These are phyloP conservation scores for Xerocomus cyaneibrunnescens DNA, from an alignment of 1,284 basidiomycete species.

Conservation along the genomic window DNA sequence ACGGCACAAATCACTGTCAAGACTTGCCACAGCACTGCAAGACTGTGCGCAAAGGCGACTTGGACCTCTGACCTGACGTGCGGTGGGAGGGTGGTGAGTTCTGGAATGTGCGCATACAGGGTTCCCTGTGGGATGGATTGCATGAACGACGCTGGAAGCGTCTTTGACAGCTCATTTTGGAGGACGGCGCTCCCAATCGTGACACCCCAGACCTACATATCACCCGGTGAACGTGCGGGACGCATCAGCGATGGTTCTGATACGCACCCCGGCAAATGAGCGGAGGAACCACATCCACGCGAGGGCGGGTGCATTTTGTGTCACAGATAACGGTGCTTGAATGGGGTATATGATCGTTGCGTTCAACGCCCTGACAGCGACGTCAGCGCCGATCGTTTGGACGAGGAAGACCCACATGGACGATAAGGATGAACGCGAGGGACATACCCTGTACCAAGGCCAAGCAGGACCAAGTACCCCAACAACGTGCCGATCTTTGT, in stretches of 20 bases:
- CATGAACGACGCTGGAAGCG: constrained; percentile 7
- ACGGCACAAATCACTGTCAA: constrained; percentile 3
- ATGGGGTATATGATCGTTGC: constrained; percentile 31
- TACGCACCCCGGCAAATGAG: constrained; percentile 22
- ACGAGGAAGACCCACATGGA: not conserved
- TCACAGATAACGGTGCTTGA: constrained; percentile 31
- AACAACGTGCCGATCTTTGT: not conserved
- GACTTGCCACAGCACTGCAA: constrained; percentile 14
- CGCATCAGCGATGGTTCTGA: not conserved
- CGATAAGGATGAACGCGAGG: not conserved
- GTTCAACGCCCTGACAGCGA: constrained; percentile 2
- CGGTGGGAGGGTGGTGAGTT: constrained; percentile 7
- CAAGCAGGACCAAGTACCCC: constrained; percentile 13
- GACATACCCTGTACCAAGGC: constrained; percentile 18
- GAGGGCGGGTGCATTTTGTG: constrained; percentile 27
- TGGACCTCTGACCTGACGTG: constrained; percentile 3
- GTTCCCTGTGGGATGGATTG: not conserved
- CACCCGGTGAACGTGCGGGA: not conserved
- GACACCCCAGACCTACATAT: constrained; percentile 21
- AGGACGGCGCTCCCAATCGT: constrained; percentile 23
- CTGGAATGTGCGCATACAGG: constrained; percentile 13
- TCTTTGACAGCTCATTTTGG: constrained; percentile 18
- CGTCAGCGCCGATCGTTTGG: not conserved
- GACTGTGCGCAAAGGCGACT: constrained; percentile 11
- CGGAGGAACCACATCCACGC: constrained; percentile 31